phyloP scores from a whole-genome alignment of 768 basidiomycete genomes.

The Suillus decipiens region DNA sequence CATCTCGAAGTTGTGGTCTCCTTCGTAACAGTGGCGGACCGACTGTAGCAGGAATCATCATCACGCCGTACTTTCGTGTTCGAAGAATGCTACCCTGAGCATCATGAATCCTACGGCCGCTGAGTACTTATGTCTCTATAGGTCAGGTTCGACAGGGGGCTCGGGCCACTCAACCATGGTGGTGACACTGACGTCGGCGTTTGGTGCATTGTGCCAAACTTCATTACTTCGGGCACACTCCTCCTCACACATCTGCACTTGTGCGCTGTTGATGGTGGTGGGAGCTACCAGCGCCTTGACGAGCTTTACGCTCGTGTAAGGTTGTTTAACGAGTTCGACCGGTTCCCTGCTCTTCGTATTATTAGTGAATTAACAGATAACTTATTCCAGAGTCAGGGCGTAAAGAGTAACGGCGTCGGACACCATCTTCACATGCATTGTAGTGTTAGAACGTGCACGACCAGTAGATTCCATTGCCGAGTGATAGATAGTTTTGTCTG shows the following conservation, averaged over 20 bases:
- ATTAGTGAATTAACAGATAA: too few species aligned
- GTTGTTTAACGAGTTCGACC: too few species aligned
- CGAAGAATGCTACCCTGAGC: background rate
- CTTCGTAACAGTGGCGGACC: background rate
- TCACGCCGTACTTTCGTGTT: background rate
- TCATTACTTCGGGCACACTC: too few species aligned
- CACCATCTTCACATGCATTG: too few species aligned
- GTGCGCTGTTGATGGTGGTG: background rate
- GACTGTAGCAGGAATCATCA: background rate
- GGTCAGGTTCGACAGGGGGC: background rate
- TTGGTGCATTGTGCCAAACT: background rate
- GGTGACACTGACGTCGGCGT: background rate
- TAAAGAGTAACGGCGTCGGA: too few species aligned
- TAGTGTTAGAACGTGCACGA: too few species aligned
- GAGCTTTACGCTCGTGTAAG: too few species aligned
- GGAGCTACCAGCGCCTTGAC: background rate
- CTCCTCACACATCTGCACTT: background rate
- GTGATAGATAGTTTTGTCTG: too few species aligned
- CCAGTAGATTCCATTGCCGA: too few species aligned
- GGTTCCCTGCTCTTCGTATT: too few species aligned
- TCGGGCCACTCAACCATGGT: background rate
- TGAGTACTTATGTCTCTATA: background rate
- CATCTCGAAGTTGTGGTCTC: too few species aligned
- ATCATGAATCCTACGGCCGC: background rate
- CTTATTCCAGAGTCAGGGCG: too few species aligned